Evolutionary conservation across 495 filamentous ascomycete species (phyloP), one percentile per base, ranked within the genome.

Genomic region (Aspergillus olivimuriae): DNA sequence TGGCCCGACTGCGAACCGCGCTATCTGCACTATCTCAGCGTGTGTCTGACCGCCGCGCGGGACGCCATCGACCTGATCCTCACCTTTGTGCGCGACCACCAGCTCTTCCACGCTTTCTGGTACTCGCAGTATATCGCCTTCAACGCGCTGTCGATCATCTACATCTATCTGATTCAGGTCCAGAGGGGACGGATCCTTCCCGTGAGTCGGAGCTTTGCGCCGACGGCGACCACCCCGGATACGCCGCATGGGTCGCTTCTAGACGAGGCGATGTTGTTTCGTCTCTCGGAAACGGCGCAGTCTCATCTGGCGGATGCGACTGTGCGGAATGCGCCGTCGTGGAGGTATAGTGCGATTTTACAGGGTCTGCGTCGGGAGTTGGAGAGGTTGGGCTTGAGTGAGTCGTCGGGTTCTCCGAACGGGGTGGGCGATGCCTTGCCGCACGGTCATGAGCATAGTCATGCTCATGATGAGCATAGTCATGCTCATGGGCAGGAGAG

Each of bases 41-140:
- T 49, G 1, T 61, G 57, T 35, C 24, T 61, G 6, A 48, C 37
- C 2, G 52, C 49, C 12, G 54, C 57, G 4, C 42, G 44, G 18
- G 47, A 57, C 14, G 45, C 57, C 4, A 46, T 61, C 14, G 47
- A 57, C 15, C 19, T 61, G 19, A 47, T 61, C n/a, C 39, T 57
- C 15, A 47, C 35, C 18, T 52, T 57, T 24, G 57, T 46, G 4
- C 48, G 51, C n/a, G 57, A 57, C 1, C 48, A 55, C 7, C 47
- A 57, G 6, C 43, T 61, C 3, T 61, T 55, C 19, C 47, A 43
- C 3, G 45, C 57, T 0, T 61, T 61, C 23, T 61, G 57, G 57
- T 61, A 57, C 30, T 57, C 57, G 1, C 57, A 61, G 32, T 61
- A 61, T 28, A 57, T 61, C 33, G 49, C 57, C 2, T 61, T 61